Evolutionary conservation across 148 eudicot species (phyloP).

Genomic region (Cornus kousa): DNA sequence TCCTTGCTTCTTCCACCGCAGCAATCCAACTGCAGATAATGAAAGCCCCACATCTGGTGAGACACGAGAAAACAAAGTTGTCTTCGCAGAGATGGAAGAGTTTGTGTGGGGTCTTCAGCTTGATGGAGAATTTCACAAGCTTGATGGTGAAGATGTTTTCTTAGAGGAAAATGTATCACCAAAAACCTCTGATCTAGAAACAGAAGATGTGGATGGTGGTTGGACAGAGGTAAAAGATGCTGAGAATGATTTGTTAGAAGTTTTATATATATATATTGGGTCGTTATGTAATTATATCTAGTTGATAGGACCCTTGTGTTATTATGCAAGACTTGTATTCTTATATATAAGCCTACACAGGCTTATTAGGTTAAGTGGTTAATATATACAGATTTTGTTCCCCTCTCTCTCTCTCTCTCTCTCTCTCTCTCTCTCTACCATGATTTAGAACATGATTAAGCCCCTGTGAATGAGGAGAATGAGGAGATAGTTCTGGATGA

Average conservation of each 20-base stretch:
- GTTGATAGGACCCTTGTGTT: too few species aligned
- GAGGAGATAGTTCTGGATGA: constrained; percentile 62
- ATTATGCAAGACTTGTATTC: too few species aligned
- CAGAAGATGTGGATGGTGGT: constrained; percentile 47
- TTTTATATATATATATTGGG: too few species aligned
- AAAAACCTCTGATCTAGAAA: constrained; percentile 40
- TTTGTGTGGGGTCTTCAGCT: constrained; percentile 98
- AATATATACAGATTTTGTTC: too few species aligned
- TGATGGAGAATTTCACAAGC: constrained; percentile 77
- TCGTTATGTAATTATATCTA: too few species aligned
- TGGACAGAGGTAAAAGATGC: constrained; percentile 59
- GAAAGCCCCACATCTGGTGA: constrained; percentile 46
- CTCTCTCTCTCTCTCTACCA: too few species aligned
- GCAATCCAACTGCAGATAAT: constrained; percentile 39
- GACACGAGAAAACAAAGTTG: constrained; percentile 73
- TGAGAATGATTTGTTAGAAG: too few species aligned
- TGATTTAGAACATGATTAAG: too few species aligned
- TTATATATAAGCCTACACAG: too few species aligned
- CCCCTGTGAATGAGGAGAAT: constrained; percentile 35
- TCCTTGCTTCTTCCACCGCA: constrained; percentile 49
- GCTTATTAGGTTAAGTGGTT: too few species aligned
- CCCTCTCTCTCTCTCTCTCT: too few species aligned
- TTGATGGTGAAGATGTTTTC: constrained; percentile 78
- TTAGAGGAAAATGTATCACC: constrained; percentile 90
- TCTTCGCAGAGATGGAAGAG: constrained; percentile 98